Evolutionary conservation across 345 rosid genomes (phyloP), one percentile per base, ranked within the genome.

Genomic region (Gynandropsis gynandra): DNA sequence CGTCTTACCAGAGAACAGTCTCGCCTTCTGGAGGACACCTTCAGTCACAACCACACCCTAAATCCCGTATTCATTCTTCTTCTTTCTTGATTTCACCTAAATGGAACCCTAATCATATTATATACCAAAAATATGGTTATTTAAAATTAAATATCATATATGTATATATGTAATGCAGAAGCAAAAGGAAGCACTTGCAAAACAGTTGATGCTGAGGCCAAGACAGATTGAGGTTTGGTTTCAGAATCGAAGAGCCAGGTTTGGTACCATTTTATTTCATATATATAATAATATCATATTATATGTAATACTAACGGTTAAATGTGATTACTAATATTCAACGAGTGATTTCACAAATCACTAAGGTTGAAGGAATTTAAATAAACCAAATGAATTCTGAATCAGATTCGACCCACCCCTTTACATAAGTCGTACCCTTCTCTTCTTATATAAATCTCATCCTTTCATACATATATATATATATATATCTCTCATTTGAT

Each of bases 181-280:
- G 63, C 96, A 90, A 72, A 90, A 90, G 73, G 98, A 84, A 61
- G 83, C 74, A 62, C 69, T 90, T 72, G 92, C 98, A 44, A 42
- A 49, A 73, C 77, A 83, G 56, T 59, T 90, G 82, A 80, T 78
- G 78, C 83, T 90, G 63, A 72, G 75, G 68, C 87, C 95, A 40
- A 72, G 98, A 60, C 96, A 90, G 66, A 92, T 87, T 36, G 98
- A 90, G 70, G 98, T 90, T 44, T 90, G 98, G 98, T 90, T 90
- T 73, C 98, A 90, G 69, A 90, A 90, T 77, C 94, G 98, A 54
- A 82, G 98, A 81, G 98, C 98, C 79, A 84, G 98, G 98, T 90
- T 75, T n/a, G n/a, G n/a, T n/a, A n/a, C 72, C 42, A 4, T 59
- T 24, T 24, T 24, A 2, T 24, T 46, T 50, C 33, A n/a, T 40